Base-by-base conservation (phyloP, 306 rosid genomes). In the Ceratonia siliqua region DNA sequence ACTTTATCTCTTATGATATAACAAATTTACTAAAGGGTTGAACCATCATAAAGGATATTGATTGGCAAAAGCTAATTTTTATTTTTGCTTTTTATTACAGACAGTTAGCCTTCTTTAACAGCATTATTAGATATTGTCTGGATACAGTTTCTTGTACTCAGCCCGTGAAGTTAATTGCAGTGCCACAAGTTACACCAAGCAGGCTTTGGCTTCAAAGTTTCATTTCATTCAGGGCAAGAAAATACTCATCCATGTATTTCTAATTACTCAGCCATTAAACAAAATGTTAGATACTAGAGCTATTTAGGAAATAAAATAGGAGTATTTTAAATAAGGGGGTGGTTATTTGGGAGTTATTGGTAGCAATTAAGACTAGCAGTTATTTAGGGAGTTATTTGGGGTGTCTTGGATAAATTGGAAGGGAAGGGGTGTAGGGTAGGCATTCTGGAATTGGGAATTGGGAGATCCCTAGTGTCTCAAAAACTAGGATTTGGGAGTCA, bases 51-150 rank as follows among this genome's bases (percentile, higher is more conserved):
- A 52, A 50, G 57, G 46, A 43, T 32, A 12, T 11, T 46, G 28
- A 28, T 36, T 46, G 27, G 36, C 42, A n/a, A 45, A 33, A 24
- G 63, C 32, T 18, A 17, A 43, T 57, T 46, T 41, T 76, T 43
- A 74, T 28, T 65, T 54, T 46, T 22, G 50, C 50, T 56, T 56
- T 50, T 25, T 68, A 48, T 24, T 55, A 22, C 42, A 76, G 57
- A n/a, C 21, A 67, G 39, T 68, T 39, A 67, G 22, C 25, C 10
- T 33, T 32, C 22, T 46, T 46, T 46, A 46, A n/a, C 8, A 15
- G 52, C 20, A 3, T 46, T 46, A 15, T 5, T 46, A n/a, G 4
- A 46, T n/a, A 46, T 46, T 15, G 8, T 46, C 52, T 4, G 4
- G 32, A 28, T 1, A 28, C 32, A 18, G 48, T 59, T 32, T 33